phyloP scores from a whole-genome alignment of 495 filamentous ascomycete genomes.

The Neurospora cerealis region DNA sequence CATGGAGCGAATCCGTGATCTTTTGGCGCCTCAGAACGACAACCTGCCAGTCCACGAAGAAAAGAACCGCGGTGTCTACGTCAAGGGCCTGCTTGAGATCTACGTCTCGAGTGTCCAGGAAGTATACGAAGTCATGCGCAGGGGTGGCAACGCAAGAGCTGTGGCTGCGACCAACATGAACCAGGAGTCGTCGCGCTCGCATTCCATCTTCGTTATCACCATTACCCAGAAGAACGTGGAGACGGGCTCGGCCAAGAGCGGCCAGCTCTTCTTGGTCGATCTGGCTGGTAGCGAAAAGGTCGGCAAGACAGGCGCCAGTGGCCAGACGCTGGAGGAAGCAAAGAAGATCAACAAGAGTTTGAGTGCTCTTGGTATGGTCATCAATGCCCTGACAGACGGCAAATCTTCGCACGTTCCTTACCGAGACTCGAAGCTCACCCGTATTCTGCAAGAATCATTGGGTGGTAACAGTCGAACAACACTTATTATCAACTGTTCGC shows the following conservation, averaged over 20 bases:
- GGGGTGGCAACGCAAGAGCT: conserved; percentile 77
- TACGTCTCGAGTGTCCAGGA: conserved; percentile 94
- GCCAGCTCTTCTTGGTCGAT: conserved; percentile 94
- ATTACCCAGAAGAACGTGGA: conserved; percentile 97
- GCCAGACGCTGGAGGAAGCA: conserved; percentile 94
- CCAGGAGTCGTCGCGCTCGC: conserved; percentile 94
- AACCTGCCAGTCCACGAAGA: conserved; percentile 96
- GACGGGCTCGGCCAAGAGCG: conserved; percentile 91
- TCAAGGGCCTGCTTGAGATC: conserved; percentile 88
- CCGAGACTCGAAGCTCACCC: conserved; percentile 94
- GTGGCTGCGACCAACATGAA: conserved; percentile 99
- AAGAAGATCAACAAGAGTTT: conserved; percentile 99
- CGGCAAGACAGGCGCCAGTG: conserved; percentile 95
- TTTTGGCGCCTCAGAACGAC: conserved; percentile 84
- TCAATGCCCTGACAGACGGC: conserved; percentile 93
- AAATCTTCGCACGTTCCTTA: conserved; percentile 98
- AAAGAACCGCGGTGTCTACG: conserved; percentile 91
- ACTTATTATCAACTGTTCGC: conserved; percentile 96
- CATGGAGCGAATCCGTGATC: conserved; percentile 96
- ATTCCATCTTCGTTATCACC: conserved; percentile 97
- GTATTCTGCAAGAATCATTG: conserved; percentile 91
- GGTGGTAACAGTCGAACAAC: conserved; percentile 97
- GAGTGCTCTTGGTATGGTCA: conserved; percentile 96
- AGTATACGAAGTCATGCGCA: conserved; percentile 94
- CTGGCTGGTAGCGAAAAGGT: conserved; percentile 97